Conservation (phyloP, 805 yeast genomes). For the Saccharomycopsis sp. region DNA sequence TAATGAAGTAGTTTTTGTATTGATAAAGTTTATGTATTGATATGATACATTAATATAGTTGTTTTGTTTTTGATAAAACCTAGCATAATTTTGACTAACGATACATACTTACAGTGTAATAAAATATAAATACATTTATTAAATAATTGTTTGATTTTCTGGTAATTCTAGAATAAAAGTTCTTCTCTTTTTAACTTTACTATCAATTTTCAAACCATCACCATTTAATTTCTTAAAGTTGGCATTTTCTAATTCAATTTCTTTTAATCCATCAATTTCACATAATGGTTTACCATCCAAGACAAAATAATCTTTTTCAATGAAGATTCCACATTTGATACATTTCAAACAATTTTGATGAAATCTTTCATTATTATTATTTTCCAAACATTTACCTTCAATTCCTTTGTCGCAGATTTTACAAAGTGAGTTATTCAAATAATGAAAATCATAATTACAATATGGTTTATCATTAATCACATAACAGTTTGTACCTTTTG, state of each 20-base stretch:
- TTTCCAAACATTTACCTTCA: conserved; percentile 86
- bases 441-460: conserved; percentile 59
- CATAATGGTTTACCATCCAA: conserved; percentile 40
- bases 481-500: conserved; percentile 57
- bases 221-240: not conserved
- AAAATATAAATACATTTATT: too few species aligned
- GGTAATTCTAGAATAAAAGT: conserved; percentile 15
- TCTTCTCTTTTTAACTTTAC: conserved; percentile 17
- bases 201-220: conserved; percentile 9
- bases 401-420: conserved; percentile 61
- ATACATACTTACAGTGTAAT: too few species aligned
- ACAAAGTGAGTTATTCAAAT: conserved; percentile 66
- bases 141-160: conserved; percentile 4
- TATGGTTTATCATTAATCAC: conserved; percentile 72
- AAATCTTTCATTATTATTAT: conserved; percentile 59
- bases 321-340: conserved; percentile 40
- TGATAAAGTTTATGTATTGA: too few species aligned
- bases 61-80: too few species aligned
- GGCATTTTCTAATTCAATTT: conserved; percentile 15
- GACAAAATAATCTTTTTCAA: conserved; percentile 45
- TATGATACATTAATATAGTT: too few species aligned
- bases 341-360: conserved; percentile 70
- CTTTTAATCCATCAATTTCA: conserved; percentile 27
- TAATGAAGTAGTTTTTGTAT: too few species aligned
- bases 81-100: too few species aligned